Base-by-base conservation (phyloP, 768 basidiomycete genomes). In the Tremella fuciformis region DNA sequence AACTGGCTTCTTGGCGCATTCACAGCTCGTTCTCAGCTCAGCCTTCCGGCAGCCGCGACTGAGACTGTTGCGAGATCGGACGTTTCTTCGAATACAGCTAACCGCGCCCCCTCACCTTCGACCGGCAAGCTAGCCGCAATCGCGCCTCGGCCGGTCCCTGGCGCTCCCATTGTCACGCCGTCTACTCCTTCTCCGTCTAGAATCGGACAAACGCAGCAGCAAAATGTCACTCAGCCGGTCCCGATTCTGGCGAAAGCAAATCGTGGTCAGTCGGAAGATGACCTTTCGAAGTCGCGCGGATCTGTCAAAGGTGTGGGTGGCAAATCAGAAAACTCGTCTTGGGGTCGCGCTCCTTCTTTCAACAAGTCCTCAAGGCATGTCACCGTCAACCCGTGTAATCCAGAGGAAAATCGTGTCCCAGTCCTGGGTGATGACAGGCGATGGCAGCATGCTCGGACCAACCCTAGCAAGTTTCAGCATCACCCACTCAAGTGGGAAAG, bases 401-500 rank as follows among this genome's bases (percentile, higher is more conserved):
- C 73, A 16, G 55, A 62, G 1, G 62, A 61, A 3, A 67, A 66
- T 42, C 59, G 53, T 15, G 52, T 62, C 21, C 54, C 55, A 3
- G 60, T 51, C n/a, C 61, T 64, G 1, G 67, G 70, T 13, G 78
- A 78, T 47, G 89, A 91, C 1, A 81, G 88, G 42, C 80, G 92
- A 18, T 97, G 93, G 92, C 86, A 93, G 64, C 90, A 94, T 71
- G 83, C 87, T 59, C 86, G 88, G 69, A 86, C 91, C 0, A 55
- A 62, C 22, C 48, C 66, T 13, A 81, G 82, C 16, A 83, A 85
- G 7, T 75, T 83, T 22, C 86, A 90, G 74, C 85, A 91, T 60
- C 86, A 93, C 46, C 83, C 73, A 7, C 76, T 92, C 76, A 96
- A 97, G 74, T 98, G 94, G 94, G 85, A 84, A 63, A 86, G 86